Conservation (phyloP, 352 stramenopile species). For the Aphanomyces euteiches region DNA sequence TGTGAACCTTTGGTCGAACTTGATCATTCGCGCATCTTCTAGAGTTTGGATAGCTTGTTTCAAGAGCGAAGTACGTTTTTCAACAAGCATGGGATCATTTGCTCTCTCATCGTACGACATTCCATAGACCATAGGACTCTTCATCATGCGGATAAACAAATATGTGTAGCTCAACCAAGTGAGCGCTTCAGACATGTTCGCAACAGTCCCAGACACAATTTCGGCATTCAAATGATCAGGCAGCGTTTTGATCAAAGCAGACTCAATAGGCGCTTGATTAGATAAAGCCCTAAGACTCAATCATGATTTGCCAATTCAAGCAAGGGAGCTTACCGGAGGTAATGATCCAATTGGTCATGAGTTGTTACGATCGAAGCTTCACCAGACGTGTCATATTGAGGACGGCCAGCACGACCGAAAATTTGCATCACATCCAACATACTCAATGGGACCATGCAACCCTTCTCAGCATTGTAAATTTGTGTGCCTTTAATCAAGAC, state of each 20-base stretch:
- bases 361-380: conserved; percentile 99
- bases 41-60: conserved; percentile 76
- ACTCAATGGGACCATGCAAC: conserved; percentile 94
- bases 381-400: conserved; percentile 98
- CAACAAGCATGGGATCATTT: conserved; percentile 84
- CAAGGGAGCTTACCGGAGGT: conserved; percentile 79
- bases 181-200: conserved; percentile 94
- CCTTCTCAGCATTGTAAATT: conserved; percentile 99
- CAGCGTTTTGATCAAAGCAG: conserved; percentile 96
- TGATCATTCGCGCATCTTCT: conserved; percentile 77
- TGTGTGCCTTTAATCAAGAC: conserved; percentile 99
- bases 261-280: conserved; percentile 96
- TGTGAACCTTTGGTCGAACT: conserved; percentile 52
- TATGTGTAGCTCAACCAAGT: conserved; percentile 99
- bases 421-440: conserved; percentile 99
- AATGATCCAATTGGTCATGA: conserved; percentile 90
- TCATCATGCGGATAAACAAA: conserved; percentile 98
- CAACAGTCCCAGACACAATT: conserved; percentile 98
- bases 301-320: background rate
- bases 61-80: conserved; percentile 58
- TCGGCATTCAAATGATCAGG: conserved; percentile 99
- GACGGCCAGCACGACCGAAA: conserved; percentile 96
- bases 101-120: conserved; percentile 92
- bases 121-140: conserved; percentile 97
- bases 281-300: conserved; percentile 55